Evolutionary conservation across 805 yeast genomes (phyloP), one percentile per base, ranked within the genome.

Genomic region (Priceomyces haplophilus): DNA sequence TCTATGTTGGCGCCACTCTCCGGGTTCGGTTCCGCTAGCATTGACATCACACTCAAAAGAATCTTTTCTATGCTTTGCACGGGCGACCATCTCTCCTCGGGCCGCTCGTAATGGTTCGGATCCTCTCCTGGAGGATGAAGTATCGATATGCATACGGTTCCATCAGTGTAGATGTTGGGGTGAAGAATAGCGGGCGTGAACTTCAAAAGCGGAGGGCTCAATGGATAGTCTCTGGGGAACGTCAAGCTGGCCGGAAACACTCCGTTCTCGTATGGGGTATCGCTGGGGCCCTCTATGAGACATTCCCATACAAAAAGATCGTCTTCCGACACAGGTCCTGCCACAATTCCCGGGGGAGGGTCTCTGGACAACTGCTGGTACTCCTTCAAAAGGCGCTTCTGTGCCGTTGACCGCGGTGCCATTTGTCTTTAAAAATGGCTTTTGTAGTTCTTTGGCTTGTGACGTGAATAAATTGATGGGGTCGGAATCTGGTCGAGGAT

Each of bases 41-140:
- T 90, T 56, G 96, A 86, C 76, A 90, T 80, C 17, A 93, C 98
- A 62, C 95, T 85, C 45, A 93, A 67, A 47, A 93, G 70, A 47
- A 93, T 93, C 75, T 93, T 93, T 66, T 93, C 99, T n/a, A 93
- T 90, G 59, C 95, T 86, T 62, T 93, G 99, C 23, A 93, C 90
- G 0, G 99, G 99, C 5, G 95, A 86, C 99, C 99, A 93, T 51
- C 99, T 73, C 66, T 93, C 99, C 53, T 90, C 95, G 0, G 98
- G 96, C 23, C 87, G 67, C 63, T 93, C 99, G 65, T 93, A 93
- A 75, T 85, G 89, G 61, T 89, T 80, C 16, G 99, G 98, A 63
- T 93, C 99, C 54, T 90, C 96, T 8, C 99, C 99, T 1, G 98
- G 96, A 1, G 97, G 82, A 61, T 93, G 99, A 50, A 93, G 72